Evolutionary conservation across 345 rosid species (phyloP).

Genomic region (Populus nigra): DNA sequence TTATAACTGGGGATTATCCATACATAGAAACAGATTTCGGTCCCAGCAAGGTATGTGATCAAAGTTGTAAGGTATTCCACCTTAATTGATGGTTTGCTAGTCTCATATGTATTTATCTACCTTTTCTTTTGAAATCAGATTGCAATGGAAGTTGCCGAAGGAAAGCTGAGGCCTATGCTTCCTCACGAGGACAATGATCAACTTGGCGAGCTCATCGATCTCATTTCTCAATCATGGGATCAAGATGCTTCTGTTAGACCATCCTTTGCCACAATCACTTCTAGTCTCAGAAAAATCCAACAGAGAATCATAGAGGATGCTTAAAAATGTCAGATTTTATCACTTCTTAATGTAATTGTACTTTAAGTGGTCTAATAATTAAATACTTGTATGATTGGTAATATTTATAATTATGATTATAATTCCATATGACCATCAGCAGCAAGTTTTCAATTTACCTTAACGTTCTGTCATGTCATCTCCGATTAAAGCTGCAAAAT

Average conservation of each 20-base stretch:
- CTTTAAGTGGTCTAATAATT: too few species aligned
- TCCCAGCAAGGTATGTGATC: conserved; percentile 38
- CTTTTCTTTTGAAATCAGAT: conserved; percentile 32
- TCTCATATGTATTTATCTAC: neutral
- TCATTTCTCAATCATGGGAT: conserved; percentile 43
- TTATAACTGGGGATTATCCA: conserved; percentile 47
- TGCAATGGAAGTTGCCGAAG: conserved; percentile 55
- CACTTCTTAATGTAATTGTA: too few species aligned
- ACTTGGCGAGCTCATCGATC: conserved; percentile 32
- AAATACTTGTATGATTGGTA: too few species aligned
- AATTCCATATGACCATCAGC: too few species aligned
- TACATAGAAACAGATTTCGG: conserved; percentile 40
- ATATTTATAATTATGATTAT: too few species aligned
- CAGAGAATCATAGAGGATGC: neutral
- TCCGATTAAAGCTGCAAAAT: too few species aligned
- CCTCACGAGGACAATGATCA: conserved; percentile 33
- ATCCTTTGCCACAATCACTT: conserved; percentile 40
- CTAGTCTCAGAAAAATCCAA: conserved; percentile 24
- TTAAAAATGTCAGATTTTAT: neutral
- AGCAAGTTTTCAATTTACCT: too few species aligned
- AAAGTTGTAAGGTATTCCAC: neutral
- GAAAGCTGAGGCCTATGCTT: conserved; percentile 44
- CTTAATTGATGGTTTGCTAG: neutral
- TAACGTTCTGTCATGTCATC: too few species aligned
- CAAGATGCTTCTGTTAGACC: conserved; percentile 48